Percentiles rank a stretch among this genome's conserved stretches.
Conservation (phyloP, 2,329 filamentous ascomycete species). For the Trichoderma atroviride region DNA sequence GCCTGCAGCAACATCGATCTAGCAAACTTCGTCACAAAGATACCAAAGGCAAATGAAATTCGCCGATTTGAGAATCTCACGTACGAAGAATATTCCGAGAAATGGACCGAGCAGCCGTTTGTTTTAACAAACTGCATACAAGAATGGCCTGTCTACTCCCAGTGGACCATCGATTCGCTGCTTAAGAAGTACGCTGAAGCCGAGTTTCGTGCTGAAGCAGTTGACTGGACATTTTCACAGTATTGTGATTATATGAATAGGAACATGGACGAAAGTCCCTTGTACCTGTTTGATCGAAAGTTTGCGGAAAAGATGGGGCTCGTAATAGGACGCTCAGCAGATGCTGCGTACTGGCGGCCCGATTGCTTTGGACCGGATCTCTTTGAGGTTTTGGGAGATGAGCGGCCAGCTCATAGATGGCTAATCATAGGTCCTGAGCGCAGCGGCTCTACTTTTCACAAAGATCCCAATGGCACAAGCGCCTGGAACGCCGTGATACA, state of each 20-base stretch:
- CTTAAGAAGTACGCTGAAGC: constrained; percentile 65
- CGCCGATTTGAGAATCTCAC: constrained; percentile 68
- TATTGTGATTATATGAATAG: constrained; percentile 82
- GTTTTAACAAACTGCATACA: constrained; percentile 82
- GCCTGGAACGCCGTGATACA: constrained; percentile 94
- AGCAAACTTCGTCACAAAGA: constrained; percentile 66
- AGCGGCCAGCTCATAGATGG: constrained; percentile 89
- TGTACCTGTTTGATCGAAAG: constrained; percentile 87
- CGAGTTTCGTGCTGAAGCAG: constrained; percentile 85
- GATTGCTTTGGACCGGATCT: constrained; percentile 84
- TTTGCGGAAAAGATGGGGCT: constrained; percentile 88
- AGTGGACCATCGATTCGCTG: constrained; percentile 74
- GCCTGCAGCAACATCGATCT: constrained; percentile 79
- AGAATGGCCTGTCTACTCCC: constrained; percentile 74
- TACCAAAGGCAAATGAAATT: constrained; percentile 75
- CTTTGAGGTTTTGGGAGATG: constrained; percentile 74
- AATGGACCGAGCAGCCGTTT: constrained; percentile 82
- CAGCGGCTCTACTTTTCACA: constrained; percentile 94
- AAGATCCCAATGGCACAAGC: constrained; percentile 71
- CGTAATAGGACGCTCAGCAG: constrained; percentile 56
- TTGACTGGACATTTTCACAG: constrained; percentile 84
- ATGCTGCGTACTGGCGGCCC: constrained; percentile 73
- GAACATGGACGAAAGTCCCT: constrained; percentile 80
- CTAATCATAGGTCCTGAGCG: constrained; percentile 85
- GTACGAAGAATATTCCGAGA: constrained; percentile 70